Base-by-base conservation (phyloP, 2,329 filamentous ascomycete species). In the Myriosclerotinia curreyana region DNA sequence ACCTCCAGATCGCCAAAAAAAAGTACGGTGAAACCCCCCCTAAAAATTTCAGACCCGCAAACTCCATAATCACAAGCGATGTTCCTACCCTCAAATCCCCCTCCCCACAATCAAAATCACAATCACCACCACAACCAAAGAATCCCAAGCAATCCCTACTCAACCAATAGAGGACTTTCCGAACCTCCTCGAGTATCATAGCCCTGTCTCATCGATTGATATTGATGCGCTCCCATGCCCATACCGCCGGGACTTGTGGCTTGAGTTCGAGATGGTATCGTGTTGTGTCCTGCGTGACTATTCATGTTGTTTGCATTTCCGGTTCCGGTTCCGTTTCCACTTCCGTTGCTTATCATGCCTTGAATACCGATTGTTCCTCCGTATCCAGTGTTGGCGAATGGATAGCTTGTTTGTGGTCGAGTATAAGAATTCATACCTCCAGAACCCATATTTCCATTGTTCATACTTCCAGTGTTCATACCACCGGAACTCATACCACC, bases 141-240 rank as follows among this genome's bases (percentile, higher is more conserved):
- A n/a, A n/a, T n/a, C n/a, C n/a, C n/a, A n/a, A n/a, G n/a, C n/a
- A n/a, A n/a, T 17, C 17, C 42, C 46, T 64, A 69, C 36, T 70
- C 68, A 31, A 70, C 64, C 56, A 69, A 65, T 6, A 69, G 40
- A n/a, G 68, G 67, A 42, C 66, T 67, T 15, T 70, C 69, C 5
- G 67, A 58, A 12, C 58, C 62, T 6, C 67, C 68, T 48, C 62
- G 64, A 5, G 56, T 64, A 9, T 65, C 64, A 61, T 52, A 50
- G 36, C 40, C 53, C 61, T 58, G 8, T 25, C 38, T 8, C 12
- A 34, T 22, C 3, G 49, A 28, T 5, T 7, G 8, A 15, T 40
- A 51, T 17, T 61, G 36, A 25, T 53, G 25, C 25, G 34, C 15
- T 38, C 15, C 11, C 15, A 60, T 38, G 11, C 15, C 31, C 34